Evolutionary conservation across 1,139 yeast genomes (phyloP).

Genomic region (Saccharomyces hybrid): DNA sequence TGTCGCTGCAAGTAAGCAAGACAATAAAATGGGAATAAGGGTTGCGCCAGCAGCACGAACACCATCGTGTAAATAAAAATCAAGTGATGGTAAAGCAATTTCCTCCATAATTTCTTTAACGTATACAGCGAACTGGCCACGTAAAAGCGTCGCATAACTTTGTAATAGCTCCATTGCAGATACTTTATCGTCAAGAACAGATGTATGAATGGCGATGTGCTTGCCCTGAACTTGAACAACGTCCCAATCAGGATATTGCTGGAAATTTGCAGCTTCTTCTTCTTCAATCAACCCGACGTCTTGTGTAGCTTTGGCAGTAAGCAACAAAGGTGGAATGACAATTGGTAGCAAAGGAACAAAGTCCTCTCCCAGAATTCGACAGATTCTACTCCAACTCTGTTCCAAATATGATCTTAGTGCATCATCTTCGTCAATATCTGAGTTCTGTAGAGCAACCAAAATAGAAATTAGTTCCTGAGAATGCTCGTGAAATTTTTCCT

Average conservation of each 20-base stretch:
- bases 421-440: slow-evolving; percentile 55
- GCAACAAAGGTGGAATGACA: slow-evolving; percentile 83
- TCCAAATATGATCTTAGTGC: slow-evolving; percentile 82
- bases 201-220: slow-evolving; percentile 90
- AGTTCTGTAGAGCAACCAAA: slow-evolving; percentile 66
- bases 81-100: slow-evolving; percentile 80
- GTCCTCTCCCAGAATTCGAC: slow-evolving; percentile 77
- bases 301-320: slow-evolving; percentile 82
- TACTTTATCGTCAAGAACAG: slow-evolving; percentile 85
- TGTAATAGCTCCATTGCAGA: slow-evolving; percentile 83
- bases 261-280: slow-evolving; percentile 80
- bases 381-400: slow-evolving; percentile 94
- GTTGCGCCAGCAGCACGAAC: slow-evolving; percentile 88
- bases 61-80: slow-evolving; percentile 88
- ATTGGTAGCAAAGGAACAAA: slow-evolving; percentile 80
- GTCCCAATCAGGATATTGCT: slow-evolving; percentile 91
- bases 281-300: slow-evolving; percentile 80
- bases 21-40: slow-evolving; percentile 69
- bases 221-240: slow-evolving; percentile 87
- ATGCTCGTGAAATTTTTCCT: slow-evolving; percentile 75
- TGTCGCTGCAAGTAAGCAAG: slow-evolving; percentile 59
- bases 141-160: slow-evolving; percentile 80
- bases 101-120: slow-evolving; percentile 72
- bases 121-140: slow-evolving; percentile 76
- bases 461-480: slow-evolving; percentile 67